Evolutionary conservation across 1,284 basidiomycete species (phyloP).

Genomic region (Trichosporon inkin): DNA sequence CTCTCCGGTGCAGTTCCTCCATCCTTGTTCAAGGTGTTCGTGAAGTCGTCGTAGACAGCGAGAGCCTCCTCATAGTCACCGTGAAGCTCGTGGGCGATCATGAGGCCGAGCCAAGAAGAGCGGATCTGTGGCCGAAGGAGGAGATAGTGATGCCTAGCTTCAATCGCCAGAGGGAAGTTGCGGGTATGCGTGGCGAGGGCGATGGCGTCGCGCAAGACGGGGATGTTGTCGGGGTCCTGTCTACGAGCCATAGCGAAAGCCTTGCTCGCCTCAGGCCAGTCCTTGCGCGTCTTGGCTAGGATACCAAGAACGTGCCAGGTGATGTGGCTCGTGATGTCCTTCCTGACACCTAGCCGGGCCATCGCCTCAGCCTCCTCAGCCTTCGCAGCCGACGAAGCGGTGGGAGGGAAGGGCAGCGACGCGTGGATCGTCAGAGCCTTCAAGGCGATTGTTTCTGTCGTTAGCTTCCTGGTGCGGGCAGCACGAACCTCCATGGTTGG

Average conservation of each 20-base stretch:
- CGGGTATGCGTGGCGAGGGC: constrained; percentile 88
- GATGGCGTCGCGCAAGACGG: constrained; percentile 86
- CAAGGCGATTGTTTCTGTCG: constrained; percentile 83
- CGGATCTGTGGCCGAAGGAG: constrained; percentile 76
- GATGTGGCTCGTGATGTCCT: constrained; percentile 90
- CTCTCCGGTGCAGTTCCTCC: constrained; percentile 58
- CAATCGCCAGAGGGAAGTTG: constrained; percentile 71
- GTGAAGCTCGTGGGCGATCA: constrained; percentile 81
- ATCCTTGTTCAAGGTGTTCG: constrained; percentile 58
- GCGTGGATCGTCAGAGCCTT: constrained; percentile 75
- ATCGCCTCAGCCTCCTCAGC: constrained; percentile 68
- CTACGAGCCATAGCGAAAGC: constrained; percentile 64
- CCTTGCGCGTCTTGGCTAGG: constrained; percentile 65
- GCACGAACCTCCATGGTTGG: constrained; percentile 82
- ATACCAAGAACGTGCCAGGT: constrained; percentile 98
- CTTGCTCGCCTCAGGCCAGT: constrained; percentile 56
- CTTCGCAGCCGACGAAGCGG: constrained; percentile 59
- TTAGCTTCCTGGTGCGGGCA: background rate
- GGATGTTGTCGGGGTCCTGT: constrained; percentile 91
- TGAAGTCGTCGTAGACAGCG: constrained; percentile 64
- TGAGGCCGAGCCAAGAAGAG: constrained; percentile 84
- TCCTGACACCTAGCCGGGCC: constrained; percentile 80
- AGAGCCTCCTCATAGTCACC: constrained; percentile 70
- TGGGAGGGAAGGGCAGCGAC: constrained; percentile 46
- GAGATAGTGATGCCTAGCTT: constrained; percentile 77